Base-by-base conservation (phyloP, 306 rosid genomes). In the Bauhinia variegata region DNA sequence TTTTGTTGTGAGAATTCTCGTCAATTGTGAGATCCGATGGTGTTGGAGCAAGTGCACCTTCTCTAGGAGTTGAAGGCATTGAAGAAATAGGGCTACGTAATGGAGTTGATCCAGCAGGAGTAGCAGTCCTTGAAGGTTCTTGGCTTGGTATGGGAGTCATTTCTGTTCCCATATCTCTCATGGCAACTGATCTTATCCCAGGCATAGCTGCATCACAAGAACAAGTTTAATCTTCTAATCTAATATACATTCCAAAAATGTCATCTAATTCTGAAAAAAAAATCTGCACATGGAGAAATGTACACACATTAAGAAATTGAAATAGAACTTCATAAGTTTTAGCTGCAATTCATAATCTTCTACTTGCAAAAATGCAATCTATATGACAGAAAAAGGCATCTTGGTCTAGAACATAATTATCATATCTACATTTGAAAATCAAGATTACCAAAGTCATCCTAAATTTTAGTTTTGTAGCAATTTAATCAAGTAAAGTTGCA, bases 91-190 rank as follows among this genome's bases (percentile, higher is more conserved):
- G 96, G 66, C 96, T 92, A 36, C 96, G 88, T 13, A 84, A 64
- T 0, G 98, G 98, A 34, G 96, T 87, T 11, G 96, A 88, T 17
- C 96, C 96, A 1, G 78, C 75, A 1, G 98, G 98, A 31, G 98
- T 92, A n/a, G 88, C 83, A 7, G 98, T 92, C 44, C 86, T 75
- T 0, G 98, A 92, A 69, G 98, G 98, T 71, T 92, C 98, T 82
- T 82, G 96, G 60, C 98, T 92, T 67, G 96, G 74, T 54, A 74
- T 79, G 0, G 98, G 98, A 54, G 98, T 92, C 98, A 92, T 92
- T 82, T 92, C 98, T 5, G 98, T 92, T 79, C 98, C 98, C 96
- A 89, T 92, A 49, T 92, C 98, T 78, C 98, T 87, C 98, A 92
- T 92, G 18, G 96, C 91, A 38, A 92, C 98, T 4, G 96, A 84